phyloP scores from a whole-genome alignment of 2,329 filamentous ascomycete species.

The Ophiocordyceps australis region DNA sequence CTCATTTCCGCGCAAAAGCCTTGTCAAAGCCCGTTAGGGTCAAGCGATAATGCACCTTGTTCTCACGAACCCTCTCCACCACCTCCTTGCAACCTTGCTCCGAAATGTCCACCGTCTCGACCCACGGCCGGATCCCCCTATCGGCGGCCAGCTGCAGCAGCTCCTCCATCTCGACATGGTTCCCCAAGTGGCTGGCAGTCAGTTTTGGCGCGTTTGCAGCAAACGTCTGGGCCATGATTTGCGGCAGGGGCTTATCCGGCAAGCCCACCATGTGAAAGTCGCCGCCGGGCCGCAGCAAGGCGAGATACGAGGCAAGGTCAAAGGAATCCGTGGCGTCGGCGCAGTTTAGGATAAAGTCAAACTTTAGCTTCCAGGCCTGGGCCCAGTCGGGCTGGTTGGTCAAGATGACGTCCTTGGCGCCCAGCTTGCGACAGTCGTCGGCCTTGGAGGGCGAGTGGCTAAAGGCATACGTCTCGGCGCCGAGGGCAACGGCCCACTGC shows the following conservation, averaged over 20 bases:
- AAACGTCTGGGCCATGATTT: conserved; percentile 21
- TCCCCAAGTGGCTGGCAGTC: conserved; percentile 40
- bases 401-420: conserved; percentile 35
- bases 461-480: conserved; percentile 46
- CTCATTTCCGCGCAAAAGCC: conserved; percentile 24
- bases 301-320: conserved; percentile 31
- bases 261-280: conserved; percentile 40
- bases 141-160: conserved; percentile 39
- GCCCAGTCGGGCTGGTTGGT: conserved; percentile 36
- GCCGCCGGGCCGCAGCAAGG: conserved; percentile 30
- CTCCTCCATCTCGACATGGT: conserved; percentile 36
- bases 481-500: conserved; percentile 52
- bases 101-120: conserved; percentile 44
- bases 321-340: conserved; percentile 33
- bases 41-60: conserved; percentile 55
- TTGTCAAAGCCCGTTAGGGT: conserved; percentile 52
- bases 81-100: conserved; percentile 53
- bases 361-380: conserved; percentile 29
- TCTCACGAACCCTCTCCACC: conserved; percentile 49
- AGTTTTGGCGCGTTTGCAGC: conserved; percentile 32
- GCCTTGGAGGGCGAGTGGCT: conserved; percentile 40
- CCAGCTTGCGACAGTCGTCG: conserved; percentile 40
- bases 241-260: conserved; percentile 27
- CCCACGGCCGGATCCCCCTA: conserved; percentile 34
- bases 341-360: conserved; percentile 32